These are phyloP conservation scores for Colletotrichum abscissum DNA, from an alignment of 2,329 filamentous ascomycete species.

Conservation along the genomic window DNA sequence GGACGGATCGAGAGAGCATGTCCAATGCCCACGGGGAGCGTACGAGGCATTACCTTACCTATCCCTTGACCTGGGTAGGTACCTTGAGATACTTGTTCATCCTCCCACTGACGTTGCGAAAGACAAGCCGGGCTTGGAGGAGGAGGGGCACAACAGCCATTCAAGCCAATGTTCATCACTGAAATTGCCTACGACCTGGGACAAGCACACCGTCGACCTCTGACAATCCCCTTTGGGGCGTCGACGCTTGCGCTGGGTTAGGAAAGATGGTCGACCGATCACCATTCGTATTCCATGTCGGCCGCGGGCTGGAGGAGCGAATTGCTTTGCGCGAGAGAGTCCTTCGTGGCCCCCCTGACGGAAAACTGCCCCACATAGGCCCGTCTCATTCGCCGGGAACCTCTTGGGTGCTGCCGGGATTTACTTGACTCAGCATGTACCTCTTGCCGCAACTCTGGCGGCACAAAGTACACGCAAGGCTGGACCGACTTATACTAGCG, in stretches of 20 bases:
- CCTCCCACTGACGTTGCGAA: conserved; percentile 1
- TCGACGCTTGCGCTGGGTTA: conserved; percentile 32
- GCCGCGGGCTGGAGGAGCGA: conserved; percentile 6
- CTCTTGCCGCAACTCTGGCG: not conserved
- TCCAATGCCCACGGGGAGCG: not conserved
- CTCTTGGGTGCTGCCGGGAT: not conserved
- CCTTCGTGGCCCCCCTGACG: conserved; percentile 13
- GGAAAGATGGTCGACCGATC: conserved; percentile 32
- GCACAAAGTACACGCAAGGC: conserved; percentile 17
- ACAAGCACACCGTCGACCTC: conserved; percentile 13
- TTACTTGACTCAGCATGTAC: conserved; percentile 27
- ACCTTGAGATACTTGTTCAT: not conserved
- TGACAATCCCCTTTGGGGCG: conserved; percentile 26
- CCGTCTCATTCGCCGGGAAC: conserved; percentile 11
- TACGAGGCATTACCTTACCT: not conserved
- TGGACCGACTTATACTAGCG: conserved; percentile 20
- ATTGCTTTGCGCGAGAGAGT: conserved; percentile 22
- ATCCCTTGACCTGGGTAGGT: not conserved
- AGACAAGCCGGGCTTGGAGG: conserved; percentile 12
- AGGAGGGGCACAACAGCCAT: conserved; percentile 16
- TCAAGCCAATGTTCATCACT: conserved; percentile 5
- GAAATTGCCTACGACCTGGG: not conserved
- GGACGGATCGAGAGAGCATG: not conserved
- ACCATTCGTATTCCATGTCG: conserved; percentile 33
- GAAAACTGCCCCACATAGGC: not conserved